Base-by-base conservation (phyloP, 1,139 yeast genomes). In the Suhomyces maxii region DNA sequence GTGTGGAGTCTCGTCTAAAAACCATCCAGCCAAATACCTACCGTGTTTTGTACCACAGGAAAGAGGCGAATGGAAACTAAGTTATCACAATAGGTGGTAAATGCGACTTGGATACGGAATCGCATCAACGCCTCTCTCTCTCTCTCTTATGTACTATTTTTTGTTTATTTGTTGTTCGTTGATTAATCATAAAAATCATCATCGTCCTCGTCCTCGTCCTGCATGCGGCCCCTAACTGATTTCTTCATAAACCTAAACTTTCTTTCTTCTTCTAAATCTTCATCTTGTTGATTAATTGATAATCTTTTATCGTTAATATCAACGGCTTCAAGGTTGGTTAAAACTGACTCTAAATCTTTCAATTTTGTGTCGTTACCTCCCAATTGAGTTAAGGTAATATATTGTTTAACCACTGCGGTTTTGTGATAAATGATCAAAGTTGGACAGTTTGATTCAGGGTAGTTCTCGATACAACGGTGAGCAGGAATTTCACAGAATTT, bases 401-500 rank as follows among this genome's bases (percentile, higher is more conserved):
- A 80, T 64, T 91, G 97, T 60, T 84, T 86, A 28, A 84, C 68
- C 8, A 91, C 93, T 51, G 88, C 82, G 18, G 84, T 84, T 47
- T 88, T 80, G 58, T 80, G 80, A 64, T 93, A 93, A 2, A 95
- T 79, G 40, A 93, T 76, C 18, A 93, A 71, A 0, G 99, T 95
- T 1, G 99, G 99, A 58, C 96, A 87, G 67, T 89, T 91, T 36
- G 79, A 65, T 30, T 89, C 91, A 0, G 98, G 97, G 63, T 91
- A 93, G 61, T 85, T 83, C 59, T 91, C 98, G 53, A 91, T 87
- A 48, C 97, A 95, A 64, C 97, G 82, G 51, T 82, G 77, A 18
- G 89, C 97, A 11, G 89, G 86, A 42, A 93, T 93, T 55, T 93
- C 97, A 38, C 91, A 93, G 60, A 93, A 86, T 67, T 93, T 93